These are phyloP conservation scores for Scortechinia acanthostroma DNA, from an alignment of 2,329 filamentous ascomycete species.

Conservation along the genomic window DNA sequence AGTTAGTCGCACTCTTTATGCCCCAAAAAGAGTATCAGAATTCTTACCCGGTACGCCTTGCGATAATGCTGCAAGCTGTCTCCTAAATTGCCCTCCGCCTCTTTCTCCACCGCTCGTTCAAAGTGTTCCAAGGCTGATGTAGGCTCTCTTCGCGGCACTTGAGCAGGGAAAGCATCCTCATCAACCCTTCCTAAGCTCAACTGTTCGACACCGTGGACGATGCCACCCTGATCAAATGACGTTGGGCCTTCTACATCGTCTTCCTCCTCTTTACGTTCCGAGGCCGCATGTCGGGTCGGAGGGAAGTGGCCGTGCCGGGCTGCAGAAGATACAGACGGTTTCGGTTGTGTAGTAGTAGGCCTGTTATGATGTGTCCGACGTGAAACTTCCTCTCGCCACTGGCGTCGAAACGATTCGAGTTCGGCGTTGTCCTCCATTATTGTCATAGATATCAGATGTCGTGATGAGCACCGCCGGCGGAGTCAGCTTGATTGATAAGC, in stretches of 20 bases:
- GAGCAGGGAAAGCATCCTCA: slow-evolving; percentile 12
- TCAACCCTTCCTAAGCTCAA: slow-evolving; percentile 19
- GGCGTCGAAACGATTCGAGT: slow-evolving; percentile 75
- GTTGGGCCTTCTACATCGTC: no score
- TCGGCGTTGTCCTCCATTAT: slow-evolving; percentile 42
- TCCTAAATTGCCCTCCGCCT: slow-evolving; percentile 75
- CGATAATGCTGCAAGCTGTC: slow-evolving; percentile 85
- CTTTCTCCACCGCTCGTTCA: slow-evolving; percentile 82
- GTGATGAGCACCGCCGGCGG: no score
- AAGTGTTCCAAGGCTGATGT: slow-evolving; percentile 83
- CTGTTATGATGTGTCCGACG: slow-evolving; percentile 7
- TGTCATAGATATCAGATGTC: no score
- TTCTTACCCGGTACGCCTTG: slow-evolving; percentile 75
- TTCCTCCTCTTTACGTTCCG: slow-evolving; percentile 24
- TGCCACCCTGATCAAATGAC: slow-evolving; percentile 16
- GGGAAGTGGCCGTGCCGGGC: slow-evolving; percentile 17
- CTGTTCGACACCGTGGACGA: slow-evolving; percentile 21
- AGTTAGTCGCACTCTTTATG: background rate
- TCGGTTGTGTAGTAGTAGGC: slow-evolving; percentile 6
- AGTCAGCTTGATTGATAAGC: no score
- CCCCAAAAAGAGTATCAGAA: no score
- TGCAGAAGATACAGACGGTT: slow-evolving; percentile 7
- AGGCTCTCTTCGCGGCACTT: slow-evolving; percentile 34
- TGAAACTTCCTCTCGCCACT: slow-evolving; percentile 77
- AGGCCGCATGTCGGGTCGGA: slow-evolving; percentile 26